These are phyloP conservation scores for Gigaspora rosea DNA, from an alignment of 192 early-diverging fungal genomes.

Conservation along the genomic window DNA sequence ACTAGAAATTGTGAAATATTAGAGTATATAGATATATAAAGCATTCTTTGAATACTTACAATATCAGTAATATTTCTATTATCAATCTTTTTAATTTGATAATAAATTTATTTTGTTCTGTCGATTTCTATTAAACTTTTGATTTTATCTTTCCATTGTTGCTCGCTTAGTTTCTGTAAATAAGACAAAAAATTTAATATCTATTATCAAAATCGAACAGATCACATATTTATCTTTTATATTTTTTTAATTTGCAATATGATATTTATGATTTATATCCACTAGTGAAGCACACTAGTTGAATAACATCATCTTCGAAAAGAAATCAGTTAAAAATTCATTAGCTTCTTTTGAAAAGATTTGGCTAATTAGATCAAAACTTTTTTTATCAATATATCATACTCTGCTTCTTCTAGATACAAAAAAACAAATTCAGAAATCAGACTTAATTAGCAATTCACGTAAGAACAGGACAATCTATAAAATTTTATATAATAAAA, in stretches of 20 bases:
- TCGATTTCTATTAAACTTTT: conserved; percentile 1
- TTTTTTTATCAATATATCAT: conserved; percentile 12
- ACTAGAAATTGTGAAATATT: conserved; percentile 22
- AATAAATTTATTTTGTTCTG: conserved; percentile 18
- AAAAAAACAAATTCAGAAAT: conserved; percentile 27
- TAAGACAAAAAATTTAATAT: conserved; percentile 15
- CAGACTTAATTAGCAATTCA: too few species aligned
- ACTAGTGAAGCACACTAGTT: background rate
- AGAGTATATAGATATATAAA: background rate
- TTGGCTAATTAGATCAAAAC: conserved; percentile 4
- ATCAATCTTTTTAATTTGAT: conserved; percentile 18
- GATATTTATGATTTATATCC: too few species aligned
- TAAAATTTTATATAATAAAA: too few species aligned
- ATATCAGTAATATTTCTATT: conserved; percentile 23
- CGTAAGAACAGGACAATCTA: too few species aligned
- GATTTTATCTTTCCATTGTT: conserved; percentile 27
- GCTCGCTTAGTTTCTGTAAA: conserved; percentile 18
- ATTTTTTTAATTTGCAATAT: too few species aligned
- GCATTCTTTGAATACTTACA: conserved; percentile 19
- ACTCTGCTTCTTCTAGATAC: conserved; percentile 8
- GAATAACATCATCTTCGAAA: conserved; percentile 24
- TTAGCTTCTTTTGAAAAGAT: conserved; percentile 16
- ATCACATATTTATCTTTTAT: background rate
- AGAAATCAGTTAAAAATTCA: conserved; percentile 22
- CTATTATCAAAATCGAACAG: background rate